Evolutionary conservation across 2,329 filamentous ascomycete species (phyloP).

Genomic region (Colletotrichum destructivum): DNA sequence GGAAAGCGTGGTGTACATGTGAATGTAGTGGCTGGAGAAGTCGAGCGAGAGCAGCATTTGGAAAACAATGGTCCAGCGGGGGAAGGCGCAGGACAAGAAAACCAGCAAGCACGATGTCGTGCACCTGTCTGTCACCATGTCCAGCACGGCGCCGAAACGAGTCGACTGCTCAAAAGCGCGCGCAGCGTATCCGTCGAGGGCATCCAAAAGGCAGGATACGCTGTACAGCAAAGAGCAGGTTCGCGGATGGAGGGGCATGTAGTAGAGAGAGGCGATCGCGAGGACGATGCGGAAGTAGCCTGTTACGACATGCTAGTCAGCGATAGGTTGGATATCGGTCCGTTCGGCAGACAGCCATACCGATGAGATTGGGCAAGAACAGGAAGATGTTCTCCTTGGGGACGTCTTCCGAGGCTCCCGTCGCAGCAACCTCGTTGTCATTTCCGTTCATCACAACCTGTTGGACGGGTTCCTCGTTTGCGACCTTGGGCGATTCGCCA

Average conservation of each 20-base stretch:
- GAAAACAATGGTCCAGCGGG: slow-evolving; percentile 93
- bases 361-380: slow-evolving; percentile 87
- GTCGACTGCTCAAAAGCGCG: slow-evolving; percentile 87
- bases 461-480: slow-evolving; percentile 23
- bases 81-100: slow-evolving; percentile 94
- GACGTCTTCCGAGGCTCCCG: slow-evolving; percentile 54
- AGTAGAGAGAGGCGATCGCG: slow-evolving; percentile 93
- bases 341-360: slow-evolving; percentile 60
- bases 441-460: slow-evolving; percentile 61
- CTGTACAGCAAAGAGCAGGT: slow-evolving; percentile 94
- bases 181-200: slow-evolving; percentile 94
- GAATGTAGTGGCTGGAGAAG: slow-evolving; percentile 96
- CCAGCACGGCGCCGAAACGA: slow-evolving; percentile 94
- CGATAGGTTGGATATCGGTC: neutral
- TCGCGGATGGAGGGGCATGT: slow-evolving; percentile 98
- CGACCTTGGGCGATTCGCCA: slow-evolving; percentile 28
- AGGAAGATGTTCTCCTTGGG: slow-evolving; percentile 82
- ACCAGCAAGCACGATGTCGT: slow-evolving; percentile 96
- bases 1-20: slow-evolving; percentile 96
- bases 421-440: slow-evolving; percentile 55
- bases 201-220: slow-evolving; percentile 94
- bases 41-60: slow-evolving; percentile 94
- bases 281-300: slow-evolving; percentile 85
- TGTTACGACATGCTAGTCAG: slow-evolving; percentile 51
- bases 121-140: slow-evolving; percentile 99